Evolutionary conservation across 371 early-diverging fungal genomes (phyloP).

Genomic region (Mortierella sp.): DNA sequence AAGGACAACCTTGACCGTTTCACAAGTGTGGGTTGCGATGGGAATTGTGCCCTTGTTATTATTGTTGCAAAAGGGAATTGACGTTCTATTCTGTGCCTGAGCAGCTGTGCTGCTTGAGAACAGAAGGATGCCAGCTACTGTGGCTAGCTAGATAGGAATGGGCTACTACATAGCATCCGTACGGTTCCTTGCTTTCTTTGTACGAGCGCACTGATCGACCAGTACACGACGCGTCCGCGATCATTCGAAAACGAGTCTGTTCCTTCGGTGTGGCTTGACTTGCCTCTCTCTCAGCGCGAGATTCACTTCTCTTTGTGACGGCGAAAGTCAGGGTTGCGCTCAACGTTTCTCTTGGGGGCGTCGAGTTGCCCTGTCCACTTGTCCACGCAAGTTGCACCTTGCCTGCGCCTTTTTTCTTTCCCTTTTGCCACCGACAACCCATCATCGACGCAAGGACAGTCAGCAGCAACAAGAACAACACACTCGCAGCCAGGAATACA

Average conservation of each 20-base stretch:
- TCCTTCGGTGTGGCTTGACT: background rate
- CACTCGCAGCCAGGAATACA: background rate
- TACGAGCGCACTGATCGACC: no score
- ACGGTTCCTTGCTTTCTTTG: no score
- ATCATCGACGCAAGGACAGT: background rate
- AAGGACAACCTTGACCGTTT: background rate
- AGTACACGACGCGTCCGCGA: background rate
- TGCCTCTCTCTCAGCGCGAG: background rate
- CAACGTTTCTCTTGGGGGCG: background rate
- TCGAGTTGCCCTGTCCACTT: background rate
- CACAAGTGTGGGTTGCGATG: background rate
- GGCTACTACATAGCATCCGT: no score
- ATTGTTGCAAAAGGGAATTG: background rate
- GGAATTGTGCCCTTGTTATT: background rate
- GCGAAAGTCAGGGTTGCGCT: background rate
- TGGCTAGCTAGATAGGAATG: no score
- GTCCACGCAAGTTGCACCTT: background rate
- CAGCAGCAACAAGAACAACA: background rate
- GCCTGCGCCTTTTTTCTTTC: slow-evolving; percentile 20
- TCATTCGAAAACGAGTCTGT: no score
- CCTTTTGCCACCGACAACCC: background rate
- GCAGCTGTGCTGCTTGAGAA: no score
- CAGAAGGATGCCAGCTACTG: no score
- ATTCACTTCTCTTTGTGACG: background rate
- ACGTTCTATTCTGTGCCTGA: slow-evolving; percentile 10